Evolutionary conservation across 1,284 basidiomycete species (phyloP).

Genomic region (Clitocybe nebularis): DNA sequence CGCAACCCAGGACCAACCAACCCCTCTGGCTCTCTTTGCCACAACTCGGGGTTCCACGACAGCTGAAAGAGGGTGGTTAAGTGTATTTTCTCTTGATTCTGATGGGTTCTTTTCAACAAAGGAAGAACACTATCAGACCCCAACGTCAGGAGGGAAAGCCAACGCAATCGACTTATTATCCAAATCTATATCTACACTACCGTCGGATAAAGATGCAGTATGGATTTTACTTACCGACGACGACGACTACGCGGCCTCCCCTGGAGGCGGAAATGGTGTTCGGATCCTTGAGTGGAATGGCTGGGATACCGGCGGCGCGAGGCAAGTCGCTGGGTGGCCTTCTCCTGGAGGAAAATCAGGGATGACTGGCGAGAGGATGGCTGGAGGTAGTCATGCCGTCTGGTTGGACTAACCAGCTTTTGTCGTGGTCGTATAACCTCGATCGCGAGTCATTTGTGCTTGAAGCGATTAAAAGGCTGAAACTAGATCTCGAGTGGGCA

Average conservation of each 20-base stretch:
- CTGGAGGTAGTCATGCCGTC: conserved; percentile 42
- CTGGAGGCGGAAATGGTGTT: conserved; percentile 30
- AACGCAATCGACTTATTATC: conserved; percentile 40
- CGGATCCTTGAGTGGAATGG: conserved; percentile 45
- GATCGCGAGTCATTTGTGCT: no score
- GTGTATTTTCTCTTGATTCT: conserved; percentile 34
- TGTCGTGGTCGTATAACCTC: no score
- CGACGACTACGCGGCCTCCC: conserved; percentile 30
- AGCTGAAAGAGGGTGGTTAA: conserved; percentile 35
- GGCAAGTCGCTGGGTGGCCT: conserved; percentile 38
- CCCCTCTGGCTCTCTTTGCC: conserved; percentile 36
- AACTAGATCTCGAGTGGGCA: no score
- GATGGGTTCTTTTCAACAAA: conserved; percentile 31
- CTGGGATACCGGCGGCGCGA: conserved; percentile 32
- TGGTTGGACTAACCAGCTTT: conserved; percentile 34
- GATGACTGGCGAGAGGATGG: conserved; percentile 23
- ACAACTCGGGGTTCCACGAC: conserved; percentile 39
- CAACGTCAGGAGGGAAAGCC: conserved; percentile 45
- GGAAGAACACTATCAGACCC: conserved; percentile 35
- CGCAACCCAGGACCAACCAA: conserved; percentile 28
- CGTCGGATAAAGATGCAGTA: conserved; percentile 18
- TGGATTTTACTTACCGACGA: conserved; percentile 44
- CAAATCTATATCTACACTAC: conserved; percentile 20
- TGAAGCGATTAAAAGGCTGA: no score
- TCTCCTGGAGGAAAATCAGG: conserved; percentile 6